phyloP scores from a whole-genome alignment of 495 filamentous ascomycete genomes.

The Penicillium arizonense region DNA sequence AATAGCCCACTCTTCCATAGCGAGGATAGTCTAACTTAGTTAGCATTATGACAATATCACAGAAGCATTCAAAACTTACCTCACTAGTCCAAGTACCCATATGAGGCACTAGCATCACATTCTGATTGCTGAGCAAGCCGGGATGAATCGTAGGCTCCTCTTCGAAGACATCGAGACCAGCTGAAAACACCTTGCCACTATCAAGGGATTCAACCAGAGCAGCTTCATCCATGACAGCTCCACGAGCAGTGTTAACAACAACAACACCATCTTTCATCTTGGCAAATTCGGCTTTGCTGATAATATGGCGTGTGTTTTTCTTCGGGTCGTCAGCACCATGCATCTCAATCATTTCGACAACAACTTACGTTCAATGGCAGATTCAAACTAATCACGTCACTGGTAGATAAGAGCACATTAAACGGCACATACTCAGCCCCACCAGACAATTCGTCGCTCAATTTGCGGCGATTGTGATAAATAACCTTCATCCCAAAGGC shows the following conservation, averaged over 20 bases:
- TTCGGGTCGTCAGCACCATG: conserved; percentile 20
- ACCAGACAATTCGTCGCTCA: conserved; percentile 53
- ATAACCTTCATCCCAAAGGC: conserved; percentile 66
- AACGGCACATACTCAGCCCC: conserved; percentile 68
- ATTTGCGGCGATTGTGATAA: conserved; percentile 63
- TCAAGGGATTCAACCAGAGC: conserved; percentile 64
- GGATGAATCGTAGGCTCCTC: conserved; percentile 65
- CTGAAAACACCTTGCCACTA: conserved; percentile 57
- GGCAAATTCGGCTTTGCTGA: conserved; percentile 58
- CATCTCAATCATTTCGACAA: background rate
- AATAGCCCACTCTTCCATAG: conserved; percentile 66
- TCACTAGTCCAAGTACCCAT: conserved; percentile 69
- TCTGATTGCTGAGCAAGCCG: conserved; percentile 56
- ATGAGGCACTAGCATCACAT: conserved; percentile 64
- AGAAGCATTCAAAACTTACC: conserved; percentile 34
- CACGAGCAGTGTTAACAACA: conserved; percentile 70
- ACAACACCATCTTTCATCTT: conserved; percentile 71
- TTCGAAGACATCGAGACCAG: conserved; percentile 69
- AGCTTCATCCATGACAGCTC: conserved; percentile 69
- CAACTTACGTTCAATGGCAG: conserved; percentile 67
- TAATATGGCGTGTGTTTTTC: conserved; percentile 65
- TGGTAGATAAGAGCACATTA: conserved; percentile 60
- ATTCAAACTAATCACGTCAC: conserved; percentile 77
- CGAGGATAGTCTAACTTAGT: conserved; percentile 50
- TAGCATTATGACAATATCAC: background rate